phyloP scores from a whole-genome alignment of 257 asterid genomes.

The Fraxinus cuspidata region DNA sequence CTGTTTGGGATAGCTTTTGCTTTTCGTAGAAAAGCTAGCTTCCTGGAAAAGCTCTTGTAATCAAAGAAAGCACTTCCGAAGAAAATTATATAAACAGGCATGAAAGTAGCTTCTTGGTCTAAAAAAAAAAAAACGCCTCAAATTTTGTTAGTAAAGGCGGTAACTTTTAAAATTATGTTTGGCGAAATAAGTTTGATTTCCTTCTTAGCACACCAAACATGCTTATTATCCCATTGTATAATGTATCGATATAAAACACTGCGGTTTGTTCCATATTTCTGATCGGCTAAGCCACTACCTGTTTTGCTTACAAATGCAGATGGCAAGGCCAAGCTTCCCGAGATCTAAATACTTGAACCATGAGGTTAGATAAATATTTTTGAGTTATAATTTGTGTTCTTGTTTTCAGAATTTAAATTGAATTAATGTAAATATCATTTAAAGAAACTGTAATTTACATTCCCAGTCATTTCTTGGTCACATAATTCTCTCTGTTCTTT shows the following conservation, averaged over 20 bases:
- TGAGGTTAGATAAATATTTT: conserved; percentile 34
- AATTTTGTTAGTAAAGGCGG: neutral
- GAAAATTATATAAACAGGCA: too few relatives aligned
- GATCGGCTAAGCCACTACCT: neutral
- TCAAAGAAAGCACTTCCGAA: too few relatives aligned
- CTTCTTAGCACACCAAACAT: neutral
- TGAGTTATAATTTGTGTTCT: conserved; percentile 16
- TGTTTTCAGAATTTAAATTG: conserved; percentile 26
- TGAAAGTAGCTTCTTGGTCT: too few relatives aligned
- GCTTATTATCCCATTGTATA: neutral
- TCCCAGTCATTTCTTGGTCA: conserved; percentile 20
- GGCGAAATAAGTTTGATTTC: neutral
- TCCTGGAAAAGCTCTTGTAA: too few relatives aligned
- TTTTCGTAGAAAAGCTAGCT: too few relatives aligned
- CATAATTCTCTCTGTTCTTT: conserved; percentile 19
- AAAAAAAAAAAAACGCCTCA: too few relatives aligned
- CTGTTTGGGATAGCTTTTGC: too few relatives aligned
- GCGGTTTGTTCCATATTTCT: neutral
- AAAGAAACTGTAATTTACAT: conserved; percentile 39
- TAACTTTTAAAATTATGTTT: neutral
- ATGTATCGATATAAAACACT: too few relatives aligned
- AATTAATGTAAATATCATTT: conserved; percentile 48
- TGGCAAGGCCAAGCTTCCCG: conserved; percentile 91
- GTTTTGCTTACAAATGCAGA: conserved; percentile 44
- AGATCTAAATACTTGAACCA: conserved; percentile 62